Evolutionary conservation across 495 filamentous ascomycete species (phyloP).

Genomic region (Mycothermus thermophilus): DNA sequence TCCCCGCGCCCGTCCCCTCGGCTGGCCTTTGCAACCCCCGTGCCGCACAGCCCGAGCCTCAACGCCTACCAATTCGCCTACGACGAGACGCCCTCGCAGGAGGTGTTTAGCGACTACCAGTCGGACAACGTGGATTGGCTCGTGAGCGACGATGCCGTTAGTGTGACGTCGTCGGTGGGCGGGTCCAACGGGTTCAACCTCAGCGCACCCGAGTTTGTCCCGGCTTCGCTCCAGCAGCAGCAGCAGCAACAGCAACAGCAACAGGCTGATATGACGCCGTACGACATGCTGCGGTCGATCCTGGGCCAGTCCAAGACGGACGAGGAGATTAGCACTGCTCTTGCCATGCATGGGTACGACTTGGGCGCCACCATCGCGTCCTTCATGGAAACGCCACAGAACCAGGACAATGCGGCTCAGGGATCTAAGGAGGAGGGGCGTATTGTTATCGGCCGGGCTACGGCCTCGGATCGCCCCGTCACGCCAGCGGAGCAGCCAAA

Average conservation of each 20-base stretch:
- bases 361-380: slow-evolving; percentile 76
- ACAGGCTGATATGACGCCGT: slow-evolving; percentile 85
- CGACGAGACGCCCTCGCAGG: slow-evolving; percentile 56
- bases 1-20: slow-evolving; percentile 90
- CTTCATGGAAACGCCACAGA: slow-evolving; percentile 56
- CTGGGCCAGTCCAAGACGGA: slow-evolving; percentile 78
- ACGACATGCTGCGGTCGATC: slow-evolving; percentile 94
- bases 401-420: slow-evolving; percentile 27
- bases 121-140: slow-evolving; percentile 95
- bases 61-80: slow-evolving; percentile 86
- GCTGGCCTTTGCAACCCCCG: slow-evolving; percentile 75
- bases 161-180: slow-evolving; percentile 57
- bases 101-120: slow-evolving; percentile 82
- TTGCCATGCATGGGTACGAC: slow-evolving; percentile 85
- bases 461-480: slow-evolving; percentile 50
- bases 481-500: slow-evolving; percentile 59
- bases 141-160: slow-evolving; percentile 76
- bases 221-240: no score
- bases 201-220: slow-evolving; percentile 60
- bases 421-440: slow-evolving; percentile 35
- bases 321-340: slow-evolving; percentile 81
- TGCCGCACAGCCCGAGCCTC: slow-evolving; percentile 86
- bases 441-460: slow-evolving; percentile 74
- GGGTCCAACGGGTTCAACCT: slow-evolving; percentile 54
- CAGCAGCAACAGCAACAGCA: slow-evolving; percentile 24